A percentile compares a stretch with the other conserved stretches of the same genome.
Evolutionary conservation across 257 asterid genomes (phyloP).

Genomic region (Rubia yunnanensis): DNA sequence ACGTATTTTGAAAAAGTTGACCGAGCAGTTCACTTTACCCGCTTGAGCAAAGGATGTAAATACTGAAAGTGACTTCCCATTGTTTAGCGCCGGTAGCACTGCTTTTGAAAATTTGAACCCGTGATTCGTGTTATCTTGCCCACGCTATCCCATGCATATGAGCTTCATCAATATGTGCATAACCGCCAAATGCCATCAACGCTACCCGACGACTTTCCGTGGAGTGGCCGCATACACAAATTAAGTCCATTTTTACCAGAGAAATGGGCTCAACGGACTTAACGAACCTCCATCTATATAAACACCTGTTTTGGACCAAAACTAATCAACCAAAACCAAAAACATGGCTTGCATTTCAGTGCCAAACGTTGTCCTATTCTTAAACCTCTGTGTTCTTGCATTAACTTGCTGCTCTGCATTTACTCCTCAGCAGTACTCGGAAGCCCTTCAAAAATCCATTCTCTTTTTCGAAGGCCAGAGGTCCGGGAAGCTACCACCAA

Average conservation of each 20-base stretch:
- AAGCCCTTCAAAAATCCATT: slow-evolving; percentile 62
- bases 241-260: too few relatives aligned
- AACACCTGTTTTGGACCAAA: not conserved
- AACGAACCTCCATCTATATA: slow-evolving; percentile 34
- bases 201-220: not conserved
- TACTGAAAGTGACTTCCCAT: slow-evolving; percentile 16
- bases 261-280: slow-evolving; percentile 44
- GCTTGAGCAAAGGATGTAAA: slow-evolving; percentile 9
- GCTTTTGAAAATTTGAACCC: slow-evolving; percentile 34
- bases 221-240: not conserved
- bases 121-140: slow-evolving; percentile 32
- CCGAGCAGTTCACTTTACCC: too few relatives aligned
- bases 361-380: slow-evolving; percentile 14
- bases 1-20: too few relatives aligned
- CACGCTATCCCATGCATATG: not conserved
- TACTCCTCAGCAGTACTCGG: slow-evolving; percentile 44
- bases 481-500: slow-evolving; percentile 57
- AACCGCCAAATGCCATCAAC: not conserved
- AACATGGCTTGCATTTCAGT: slow-evolving; percentile 20
- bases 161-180: not conserved
- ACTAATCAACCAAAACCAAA: not conserved
- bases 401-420: slow-evolving; percentile 39
- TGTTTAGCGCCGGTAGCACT: too few relatives aligned
- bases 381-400: slow-evolving; percentile 12
- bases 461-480: slow-evolving; percentile 80